Base-by-base conservation (phyloP, 352 stramenopile genomes). In the Pythium sukuiense region DNA sequence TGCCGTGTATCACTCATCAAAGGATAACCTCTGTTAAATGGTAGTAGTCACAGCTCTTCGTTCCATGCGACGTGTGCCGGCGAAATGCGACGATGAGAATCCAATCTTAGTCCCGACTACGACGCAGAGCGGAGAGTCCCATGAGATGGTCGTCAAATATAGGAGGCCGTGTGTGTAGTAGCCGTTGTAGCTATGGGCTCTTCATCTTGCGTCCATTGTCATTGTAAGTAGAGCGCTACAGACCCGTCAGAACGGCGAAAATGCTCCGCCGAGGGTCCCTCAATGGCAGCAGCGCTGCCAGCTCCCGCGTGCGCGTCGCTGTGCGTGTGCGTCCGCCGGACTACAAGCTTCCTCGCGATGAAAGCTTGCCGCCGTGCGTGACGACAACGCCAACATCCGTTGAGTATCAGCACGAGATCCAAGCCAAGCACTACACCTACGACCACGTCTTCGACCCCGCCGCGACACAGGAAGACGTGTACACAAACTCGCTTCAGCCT, bases 361-460 rank as follows among this genome's bases (percentile, higher is more conserved):
- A 66, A 45, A 63, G 29, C 0, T 55, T 59, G 5, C 48, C 69
- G 8, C 54, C 59, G 29, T 74, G 69, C 41, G 69, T 71, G 20
- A 48, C 37, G 14, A 53, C 49, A n/a, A 50, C 18, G 20, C 64
- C 24, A 54, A 73, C 57, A 53, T 30, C 27, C 30, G 53, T 90
- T 16, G 60, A 80, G 11, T 87, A 77, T 32, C 53, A 73, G 14
- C 64, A 77, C 35, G 76, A 88, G 0, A 68, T 60, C 35, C 71
- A 75, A 30, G 27, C 65, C 67, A 90, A 88, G 63, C 62, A 59
- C 7, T 90, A 87, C 63, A 77, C 67, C 33, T 90, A 88, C 59
- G 85, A 93, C 58, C 80, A 92, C 59, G 74, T 92, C 26, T 87
- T 92, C 56, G 62, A 67, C 9, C 26, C 49, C 0, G 59, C 74